phyloP scores from a whole-genome alignment of 2,329 filamentous ascomycete species.

The Fusarium avenaceum region DNA sequence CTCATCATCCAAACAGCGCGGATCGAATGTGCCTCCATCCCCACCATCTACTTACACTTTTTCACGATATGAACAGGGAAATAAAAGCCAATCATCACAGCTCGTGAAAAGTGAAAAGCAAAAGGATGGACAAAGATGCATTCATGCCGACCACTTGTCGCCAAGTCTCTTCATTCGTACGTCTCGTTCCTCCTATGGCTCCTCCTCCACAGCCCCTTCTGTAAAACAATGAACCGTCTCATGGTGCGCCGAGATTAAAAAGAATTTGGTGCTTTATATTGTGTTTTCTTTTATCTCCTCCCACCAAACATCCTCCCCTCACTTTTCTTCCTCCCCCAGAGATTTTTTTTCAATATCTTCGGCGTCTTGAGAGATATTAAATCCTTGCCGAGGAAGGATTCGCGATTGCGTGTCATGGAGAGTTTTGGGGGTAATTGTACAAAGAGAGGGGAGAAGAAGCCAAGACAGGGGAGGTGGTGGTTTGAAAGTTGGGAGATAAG shows the following conservation, averaged over 20 bases:
- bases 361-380: conserved; percentile 29
- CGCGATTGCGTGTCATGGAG: conserved; percentile 29
- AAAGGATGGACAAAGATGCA: conserved; percentile 9
- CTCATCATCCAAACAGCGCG: conserved; percentile 16
- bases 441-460: conserved; percentile 36
- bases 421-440: conserved; percentile 46
- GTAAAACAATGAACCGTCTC: conserved; percentile 37
- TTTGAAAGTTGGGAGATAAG: conserved; percentile 20
- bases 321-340: conserved; percentile 3
- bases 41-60: not conserved
- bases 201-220: conserved; percentile 26
- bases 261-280: conserved; percentile 31
- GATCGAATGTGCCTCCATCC: conserved; percentile 1
- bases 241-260: conserved; percentile 44
- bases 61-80: conserved; percentile 9
- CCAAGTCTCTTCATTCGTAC: conserved; percentile 36
- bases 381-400: conserved; percentile 39
- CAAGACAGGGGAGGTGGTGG: conserved; percentile 5
- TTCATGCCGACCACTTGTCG: conserved; percentile 19
- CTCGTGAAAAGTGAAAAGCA: conserved; percentile 13
- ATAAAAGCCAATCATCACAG: conserved; percentile 8
- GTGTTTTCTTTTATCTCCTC: conserved; percentile 29
- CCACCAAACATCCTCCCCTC: conserved; percentile 5
- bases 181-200: conserved; percentile 14
- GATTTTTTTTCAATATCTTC: conserved; percentile 22